Evolutionary conservation across 306 rosid genomes (phyloP).

Genomic region (Carpinus viminea): DNA sequence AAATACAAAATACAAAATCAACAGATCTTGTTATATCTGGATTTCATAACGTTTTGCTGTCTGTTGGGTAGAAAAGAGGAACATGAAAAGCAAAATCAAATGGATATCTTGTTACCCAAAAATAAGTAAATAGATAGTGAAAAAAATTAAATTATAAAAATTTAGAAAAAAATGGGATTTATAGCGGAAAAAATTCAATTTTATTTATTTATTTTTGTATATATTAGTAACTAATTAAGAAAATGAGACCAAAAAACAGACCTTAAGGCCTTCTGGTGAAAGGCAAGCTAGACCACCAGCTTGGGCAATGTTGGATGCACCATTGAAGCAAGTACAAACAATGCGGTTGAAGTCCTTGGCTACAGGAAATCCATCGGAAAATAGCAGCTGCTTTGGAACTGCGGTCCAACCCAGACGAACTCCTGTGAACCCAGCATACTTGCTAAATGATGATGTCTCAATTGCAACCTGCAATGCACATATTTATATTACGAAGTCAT

Average conservation of each 20-base stretch:
- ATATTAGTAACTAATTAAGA: neutral
- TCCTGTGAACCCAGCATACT: constrained; percentile 96
- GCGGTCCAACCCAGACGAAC: constrained; percentile 98
- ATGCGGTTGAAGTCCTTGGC: constrained; percentile 94
- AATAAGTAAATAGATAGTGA: neutral
- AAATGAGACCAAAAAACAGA: constrained; percentile 32
- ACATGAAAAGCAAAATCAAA: neutral
- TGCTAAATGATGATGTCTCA: constrained; percentile 93
- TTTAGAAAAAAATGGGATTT: neutral
- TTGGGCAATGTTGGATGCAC: constrained; percentile 91
- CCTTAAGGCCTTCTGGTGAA: constrained; percentile 88
- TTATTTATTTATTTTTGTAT: neutral
- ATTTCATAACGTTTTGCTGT: too few relatives aligned
- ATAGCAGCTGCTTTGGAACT: constrained; percentile 78
- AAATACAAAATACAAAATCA: constrained; percentile 21
- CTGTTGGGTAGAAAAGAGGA: neutral
- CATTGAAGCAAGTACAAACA: constrained; percentile 89
- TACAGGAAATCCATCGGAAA: constrained; percentile 87
- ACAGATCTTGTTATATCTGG: neutral
- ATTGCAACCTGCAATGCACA: constrained; percentile 74
- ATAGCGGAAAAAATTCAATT: neutral
- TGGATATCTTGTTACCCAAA: too few relatives aligned
- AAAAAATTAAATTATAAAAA: neutral
- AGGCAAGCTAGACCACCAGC: constrained; percentile 96
- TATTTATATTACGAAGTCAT: neutral